Conservation (phyloP, 768 basidiomycete genomes). For the Hypsizygus marmoreus region DNA sequence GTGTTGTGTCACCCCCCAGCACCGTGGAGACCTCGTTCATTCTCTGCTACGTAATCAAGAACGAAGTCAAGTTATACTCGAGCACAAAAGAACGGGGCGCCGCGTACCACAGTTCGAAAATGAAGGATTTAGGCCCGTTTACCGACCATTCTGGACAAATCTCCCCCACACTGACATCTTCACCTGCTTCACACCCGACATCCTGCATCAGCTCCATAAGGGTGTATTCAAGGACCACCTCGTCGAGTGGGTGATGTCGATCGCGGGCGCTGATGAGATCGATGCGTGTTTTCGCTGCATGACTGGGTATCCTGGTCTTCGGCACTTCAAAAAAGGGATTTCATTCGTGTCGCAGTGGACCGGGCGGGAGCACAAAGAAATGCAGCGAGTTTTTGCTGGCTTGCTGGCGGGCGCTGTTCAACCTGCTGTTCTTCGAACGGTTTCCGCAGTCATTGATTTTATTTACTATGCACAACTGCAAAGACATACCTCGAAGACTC, state of each 20-base stretch:
- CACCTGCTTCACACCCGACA: conserved; percentile 38
- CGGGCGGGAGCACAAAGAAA: conserved; percentile 6
- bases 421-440: conserved; percentile 12
- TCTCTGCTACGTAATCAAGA: background rate
- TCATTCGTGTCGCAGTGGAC: conserved; percentile 4
- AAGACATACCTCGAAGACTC: conserved; percentile 21
- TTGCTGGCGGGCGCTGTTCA: conserved; percentile 22
- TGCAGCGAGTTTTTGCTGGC: conserved; percentile 30
- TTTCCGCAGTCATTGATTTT: conserved; percentile 29
- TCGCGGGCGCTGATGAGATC: conserved; percentile 28
- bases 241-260: conserved; percentile 30
- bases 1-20: conserved; percentile 21
- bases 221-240: conserved; percentile 50
- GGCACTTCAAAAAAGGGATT: conserved; percentile 8
- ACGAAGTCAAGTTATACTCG: background rate
- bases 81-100: background rate
- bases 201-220: conserved; percentile 52
- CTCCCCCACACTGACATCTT: conserved; percentile 45
- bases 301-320: conserved; percentile 18
- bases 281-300: conserved; percentile 36
- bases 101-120: conserved; percentile 10
- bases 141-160: conserved; percentile 39
- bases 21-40: conserved; percentile 10
- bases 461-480: conserved; percentile 26
- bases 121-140: conserved; percentile 13